Percentiles rank a stretch among this genome's conserved stretches.
phyloP scores from a whole-genome alignment of 139 green algal genomes.

The Chlorella sp. region DNA sequence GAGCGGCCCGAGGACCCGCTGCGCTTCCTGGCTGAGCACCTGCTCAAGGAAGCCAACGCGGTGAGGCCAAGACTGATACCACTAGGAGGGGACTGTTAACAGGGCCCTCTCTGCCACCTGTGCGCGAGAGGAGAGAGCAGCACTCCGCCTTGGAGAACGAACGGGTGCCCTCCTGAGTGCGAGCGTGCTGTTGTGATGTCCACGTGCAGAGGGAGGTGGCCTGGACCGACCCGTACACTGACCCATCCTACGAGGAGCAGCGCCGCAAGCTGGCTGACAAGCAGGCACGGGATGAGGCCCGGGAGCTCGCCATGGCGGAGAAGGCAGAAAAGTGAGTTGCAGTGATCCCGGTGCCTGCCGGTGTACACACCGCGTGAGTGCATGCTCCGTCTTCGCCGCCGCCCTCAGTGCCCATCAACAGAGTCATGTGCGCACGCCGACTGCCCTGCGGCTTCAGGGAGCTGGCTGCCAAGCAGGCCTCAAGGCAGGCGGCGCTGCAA shows the following conservation, averaged over 20 bases:
- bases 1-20: slow-evolving; percentile 1
- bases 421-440: neutral
- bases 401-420: neutral
- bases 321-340: slow-evolving; percentile 6
- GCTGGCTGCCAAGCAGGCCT: neutral
- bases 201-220: slow-evolving; percentile 2
- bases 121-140: neutral
- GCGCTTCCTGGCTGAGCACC: slow-evolving; percentile 6
- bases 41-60: slow-evolving; percentile 4
- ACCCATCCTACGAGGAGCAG: slow-evolving; percentile 16
- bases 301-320: neutral
- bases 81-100: neutral
- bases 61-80: neutral
- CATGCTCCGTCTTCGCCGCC: neutral
- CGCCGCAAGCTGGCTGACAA: slow-evolving; percentile 9
- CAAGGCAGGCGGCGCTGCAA: too few relatives aligned
- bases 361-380: neutral
- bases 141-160: neutral
- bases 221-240: slow-evolving; percentile 10
- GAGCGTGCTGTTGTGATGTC: neutral
- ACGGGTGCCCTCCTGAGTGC: neutral
- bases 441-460: neutral
- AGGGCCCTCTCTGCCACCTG: neutral
- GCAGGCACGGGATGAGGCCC: slow-evolving; percentile 2
- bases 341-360: neutral